Percentiles rank a stretch among this genome's conserved stretches.
These are phyloP conservation scores for Aureobasidium sp. DNA, from an alignment of 2,329 filamentous ascomycete species.

Conservation along the genomic window DNA sequence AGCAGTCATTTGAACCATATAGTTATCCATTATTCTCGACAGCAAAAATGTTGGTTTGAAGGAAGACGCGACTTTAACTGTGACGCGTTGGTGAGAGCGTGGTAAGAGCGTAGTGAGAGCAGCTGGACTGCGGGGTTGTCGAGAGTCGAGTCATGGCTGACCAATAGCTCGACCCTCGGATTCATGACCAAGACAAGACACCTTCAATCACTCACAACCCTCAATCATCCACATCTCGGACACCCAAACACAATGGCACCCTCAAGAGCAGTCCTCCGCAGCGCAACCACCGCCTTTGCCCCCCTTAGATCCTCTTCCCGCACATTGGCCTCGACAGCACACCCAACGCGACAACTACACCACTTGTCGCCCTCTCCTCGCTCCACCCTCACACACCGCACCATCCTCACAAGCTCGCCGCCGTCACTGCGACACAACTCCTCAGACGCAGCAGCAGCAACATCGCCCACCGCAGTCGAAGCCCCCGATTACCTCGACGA, in stretches of 20 bases:
- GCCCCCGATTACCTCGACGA: constrained; percentile 43
- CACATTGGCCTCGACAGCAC: background rate
- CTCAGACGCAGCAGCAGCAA: background rate
- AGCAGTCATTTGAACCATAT: background rate
- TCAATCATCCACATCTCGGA: background rate
- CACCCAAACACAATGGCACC: constrained; percentile 1
- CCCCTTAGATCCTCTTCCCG: background rate
- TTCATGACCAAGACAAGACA: background rate
- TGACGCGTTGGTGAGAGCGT: background rate
- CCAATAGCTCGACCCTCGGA: background rate
- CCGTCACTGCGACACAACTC: background rate
- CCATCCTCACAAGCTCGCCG: background rate
- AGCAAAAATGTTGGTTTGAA: background rate
- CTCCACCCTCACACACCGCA: background rate
- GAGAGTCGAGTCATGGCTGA: background rate
- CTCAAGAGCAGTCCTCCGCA: constrained; percentile 8
- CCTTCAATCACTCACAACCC: background rate
- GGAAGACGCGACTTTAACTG: background rate
- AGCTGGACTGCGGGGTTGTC: background rate
- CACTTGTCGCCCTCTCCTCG: background rate
- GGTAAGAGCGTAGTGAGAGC: too few species aligned
- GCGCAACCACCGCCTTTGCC: background rate
- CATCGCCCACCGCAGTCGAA: constrained; percentile 21
- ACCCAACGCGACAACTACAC: background rate
- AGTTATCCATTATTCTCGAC: background rate